Evolutionary conservation across 257 asterid genomes (phyloP).

Genomic region (Solanum dulcamara): DNA sequence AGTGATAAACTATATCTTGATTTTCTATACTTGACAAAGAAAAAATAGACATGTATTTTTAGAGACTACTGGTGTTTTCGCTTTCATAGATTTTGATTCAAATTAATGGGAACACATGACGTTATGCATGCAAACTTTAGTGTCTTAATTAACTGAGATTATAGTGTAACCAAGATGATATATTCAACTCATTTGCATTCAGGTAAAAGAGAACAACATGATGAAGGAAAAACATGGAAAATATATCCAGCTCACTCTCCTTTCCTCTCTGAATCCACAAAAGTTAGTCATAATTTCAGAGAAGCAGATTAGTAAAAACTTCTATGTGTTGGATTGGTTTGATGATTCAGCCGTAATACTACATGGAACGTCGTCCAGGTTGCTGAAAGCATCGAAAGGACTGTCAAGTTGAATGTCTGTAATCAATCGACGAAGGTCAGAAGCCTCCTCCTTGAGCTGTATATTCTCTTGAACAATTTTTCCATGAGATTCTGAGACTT

Average conservation of each 20-base stretch:
- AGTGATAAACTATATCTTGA: no score
- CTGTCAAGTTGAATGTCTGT: conserved; percentile 11
- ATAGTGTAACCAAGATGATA: neutral
- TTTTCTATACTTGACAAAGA: no score
- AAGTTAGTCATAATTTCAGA: conserved; percentile 11
- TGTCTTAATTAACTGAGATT: neutral
- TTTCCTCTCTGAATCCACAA: neutral
- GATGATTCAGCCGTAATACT: conserved; percentile 43
- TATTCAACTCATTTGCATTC: conserved; percentile 9
- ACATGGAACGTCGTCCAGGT: conserved; percentile 49
- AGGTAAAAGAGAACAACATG: conserved; percentile 13
- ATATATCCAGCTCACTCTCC: conserved; percentile 3
- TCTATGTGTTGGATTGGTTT: conserved; percentile 19
- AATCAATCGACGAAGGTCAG: conserved; percentile 15
- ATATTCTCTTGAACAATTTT: conserved; percentile 21
- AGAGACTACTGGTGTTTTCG: neutral
- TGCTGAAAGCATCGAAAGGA: conserved; percentile 34
- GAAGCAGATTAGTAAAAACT: conserved; percentile 29
- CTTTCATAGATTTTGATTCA: neutral
- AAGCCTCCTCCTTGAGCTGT: conserved; percentile 30
- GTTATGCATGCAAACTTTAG: neutral
- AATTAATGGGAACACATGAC: neutral
- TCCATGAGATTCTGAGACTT: conserved; percentile 17
- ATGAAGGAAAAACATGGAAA: conserved; percentile 7
- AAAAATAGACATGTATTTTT: no score